Evolutionary conservation across 441 rosid genomes (phyloP), one percentile per base, ranked within the genome.

Genomic region (Capsella rubella): DNA sequence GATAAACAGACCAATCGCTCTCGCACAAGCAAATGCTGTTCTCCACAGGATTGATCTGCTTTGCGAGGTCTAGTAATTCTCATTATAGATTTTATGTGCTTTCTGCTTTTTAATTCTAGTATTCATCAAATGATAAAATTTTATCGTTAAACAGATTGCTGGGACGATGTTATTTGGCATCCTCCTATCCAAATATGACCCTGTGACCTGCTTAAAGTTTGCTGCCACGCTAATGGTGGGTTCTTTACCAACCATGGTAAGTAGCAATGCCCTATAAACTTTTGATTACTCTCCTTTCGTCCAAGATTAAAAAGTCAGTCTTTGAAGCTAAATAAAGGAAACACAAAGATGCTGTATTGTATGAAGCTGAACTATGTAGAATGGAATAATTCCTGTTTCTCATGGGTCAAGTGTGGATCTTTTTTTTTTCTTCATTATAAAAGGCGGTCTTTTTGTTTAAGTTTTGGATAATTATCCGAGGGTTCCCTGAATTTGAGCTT

Each of bases 21-120:
- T 94, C 15, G 97, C 99, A 4, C 85, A 88, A 85, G 97, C 97
- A 72, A 94, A 94, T 84, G 99, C 96, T 79, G 80, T 94, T 61
- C 91, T 91, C 67, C 87, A 84, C 83, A 84, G 97, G 73, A 90
- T 91, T 37, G 91, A 94, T 82, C 90, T 91, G 79, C 88, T 91
- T 54, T 91, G 96, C 14, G 99, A 92, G 97, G 99, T 94, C 69
- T 69, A 35, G 32, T 69, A n/a, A 70, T 35, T 47, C 46, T 69
- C 46, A 69, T 6, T 9, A 7, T 18, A 13, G 15, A 39, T 29
- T 8, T 43, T 35, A n/a, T 59, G 39, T 66, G 37, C 57, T 67
- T 32, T 53, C 0, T 65, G 5, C 27, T 49, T 32, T 58, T 9
- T 12, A 6, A 67, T 1, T 4, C 37, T 5, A 45, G n/a, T 59